phyloP scores from a whole-genome alignment of 495 filamentous ascomycete genomes.

The Aspergillus biplanus region DNA sequence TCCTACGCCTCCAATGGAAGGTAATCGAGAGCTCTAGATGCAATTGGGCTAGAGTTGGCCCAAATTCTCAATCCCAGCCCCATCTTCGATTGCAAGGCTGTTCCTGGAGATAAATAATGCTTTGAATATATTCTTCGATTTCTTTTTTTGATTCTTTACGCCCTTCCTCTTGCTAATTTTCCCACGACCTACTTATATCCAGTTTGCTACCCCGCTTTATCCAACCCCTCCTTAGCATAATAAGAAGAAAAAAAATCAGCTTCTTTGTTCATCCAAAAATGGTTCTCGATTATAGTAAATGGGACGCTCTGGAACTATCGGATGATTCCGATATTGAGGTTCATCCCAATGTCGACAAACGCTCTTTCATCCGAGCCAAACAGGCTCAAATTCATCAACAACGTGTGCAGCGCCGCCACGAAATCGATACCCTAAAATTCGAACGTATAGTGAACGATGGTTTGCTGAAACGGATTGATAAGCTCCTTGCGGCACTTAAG shows the following conservation, averaged over 20 bases:
- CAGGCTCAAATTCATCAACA: slow-evolving; percentile 95
- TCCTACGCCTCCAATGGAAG: slow-evolving; percentile 33
- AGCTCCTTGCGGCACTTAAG: slow-evolving; percentile 71
- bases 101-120: not conserved
- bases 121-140: not conserved
- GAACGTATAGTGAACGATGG: slow-evolving; percentile 93
- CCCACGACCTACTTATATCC: not conserved
- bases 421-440: slow-evolving; percentile 91
- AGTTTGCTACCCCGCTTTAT: slow-evolving; percentile 21
- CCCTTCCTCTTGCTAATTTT: not conserved
- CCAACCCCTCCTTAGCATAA: slow-evolving; percentile 27
- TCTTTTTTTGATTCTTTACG: not conserved
- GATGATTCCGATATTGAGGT: slow-evolving; percentile 99
- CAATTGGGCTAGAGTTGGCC: not conserved
- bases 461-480: slow-evolving; percentile 78
- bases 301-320: slow-evolving; percentile 92
- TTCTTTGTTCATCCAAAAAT: slow-evolving; percentile 51
- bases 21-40: slow-evolving; percentile 43
- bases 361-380: slow-evolving; percentile 97
- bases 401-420: slow-evolving; percentile 76
- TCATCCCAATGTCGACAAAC: slow-evolving; percentile 98
- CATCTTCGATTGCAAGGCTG: not conserved
- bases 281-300: slow-evolving; percentile 96
- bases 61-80: no score
- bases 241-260: not conserved